These are phyloP conservation scores for Tolypocladium guangdongense DNA, from an alignment of 2,329 filamentous ascomycete genomes.

Conservation along the genomic window DNA sequence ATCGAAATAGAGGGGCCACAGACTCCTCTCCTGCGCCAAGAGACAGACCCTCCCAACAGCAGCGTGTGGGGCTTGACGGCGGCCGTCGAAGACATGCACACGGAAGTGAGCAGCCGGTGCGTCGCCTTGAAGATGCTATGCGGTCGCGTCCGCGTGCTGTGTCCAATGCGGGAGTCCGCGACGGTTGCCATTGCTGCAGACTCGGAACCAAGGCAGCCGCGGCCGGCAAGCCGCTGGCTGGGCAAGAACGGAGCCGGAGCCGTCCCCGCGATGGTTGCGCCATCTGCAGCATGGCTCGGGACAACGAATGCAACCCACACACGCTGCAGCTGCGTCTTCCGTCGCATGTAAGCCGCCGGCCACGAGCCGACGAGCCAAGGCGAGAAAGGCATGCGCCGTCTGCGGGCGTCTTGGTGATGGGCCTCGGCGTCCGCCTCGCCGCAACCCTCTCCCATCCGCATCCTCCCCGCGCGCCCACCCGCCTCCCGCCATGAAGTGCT, in stretches of 20 bases:
- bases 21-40: too few species aligned
- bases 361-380: neutral
- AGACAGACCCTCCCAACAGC: neutral
- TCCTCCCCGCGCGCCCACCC: neutral
- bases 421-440: neutral
- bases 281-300: neutral
- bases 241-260: too few species aligned
- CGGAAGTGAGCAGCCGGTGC: neutral
- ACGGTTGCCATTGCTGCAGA: neutral
- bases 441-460: neutral
- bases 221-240: neutral
- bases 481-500: conserved; percentile 13
- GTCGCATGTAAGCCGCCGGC: neutral
- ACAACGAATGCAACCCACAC: neutral
- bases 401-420: too few species aligned
- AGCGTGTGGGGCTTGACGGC: neutral
- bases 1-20: too few species aligned
- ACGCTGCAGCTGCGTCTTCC: neutral
- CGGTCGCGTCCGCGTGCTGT: neutral
- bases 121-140: neutral
- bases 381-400: too few species aligned
- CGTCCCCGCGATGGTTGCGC: too few species aligned
- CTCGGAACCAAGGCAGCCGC: neutral
- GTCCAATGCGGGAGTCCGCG: neutral
- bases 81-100: neutral